A percentile compares a stretch with the other conserved stretches of the same genome.
Conservation (phyloP, 805 yeast species). For the Yamadazyma kitorensis region DNA sequence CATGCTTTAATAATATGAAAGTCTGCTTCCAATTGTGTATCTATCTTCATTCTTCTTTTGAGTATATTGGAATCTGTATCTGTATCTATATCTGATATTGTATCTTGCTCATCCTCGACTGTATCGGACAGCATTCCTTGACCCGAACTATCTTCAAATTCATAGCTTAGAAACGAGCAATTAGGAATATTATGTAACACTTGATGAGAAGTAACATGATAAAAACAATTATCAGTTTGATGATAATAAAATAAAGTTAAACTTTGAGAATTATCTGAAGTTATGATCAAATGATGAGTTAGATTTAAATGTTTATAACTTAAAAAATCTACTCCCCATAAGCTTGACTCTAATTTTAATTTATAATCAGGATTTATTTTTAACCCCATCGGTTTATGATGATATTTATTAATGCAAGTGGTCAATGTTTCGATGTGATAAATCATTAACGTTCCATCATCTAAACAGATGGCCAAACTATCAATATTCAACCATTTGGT, state of each 20-base stretch:
- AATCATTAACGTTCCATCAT: conserved; percentile 51
- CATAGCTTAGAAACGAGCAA: conserved; percentile 35
- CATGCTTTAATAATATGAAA: conserved; percentile 27
- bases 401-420: conserved; percentile 9
- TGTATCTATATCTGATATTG: conserved; percentile 9
- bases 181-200: conserved; percentile 57
- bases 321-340: conserved; percentile 62
- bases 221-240: conserved; percentile 21
- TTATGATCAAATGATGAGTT: conserved; percentile 35
- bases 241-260: conserved; percentile 41
- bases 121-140: conserved; percentile 4
- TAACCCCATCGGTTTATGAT: conserved; percentile 13
- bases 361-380: conserved; percentile 22
- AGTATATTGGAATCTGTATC: too few relatives aligned
- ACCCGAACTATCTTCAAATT: too few relatives aligned
- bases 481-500: conserved; percentile 28
- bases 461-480: conserved; percentile 48
- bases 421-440: conserved; percentile 29
- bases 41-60: too few relatives aligned
- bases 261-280: conserved; percentile 54
- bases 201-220: conserved; percentile 36
- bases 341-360: conserved; percentile 42
- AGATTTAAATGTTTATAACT: conserved; percentile 16
- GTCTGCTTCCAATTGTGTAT: too few relatives aligned
- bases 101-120: too few relatives aligned